Evolutionary conservation across 768 basidiomycete genomes (phyloP).

Genomic region (Postia placenta): DNA sequence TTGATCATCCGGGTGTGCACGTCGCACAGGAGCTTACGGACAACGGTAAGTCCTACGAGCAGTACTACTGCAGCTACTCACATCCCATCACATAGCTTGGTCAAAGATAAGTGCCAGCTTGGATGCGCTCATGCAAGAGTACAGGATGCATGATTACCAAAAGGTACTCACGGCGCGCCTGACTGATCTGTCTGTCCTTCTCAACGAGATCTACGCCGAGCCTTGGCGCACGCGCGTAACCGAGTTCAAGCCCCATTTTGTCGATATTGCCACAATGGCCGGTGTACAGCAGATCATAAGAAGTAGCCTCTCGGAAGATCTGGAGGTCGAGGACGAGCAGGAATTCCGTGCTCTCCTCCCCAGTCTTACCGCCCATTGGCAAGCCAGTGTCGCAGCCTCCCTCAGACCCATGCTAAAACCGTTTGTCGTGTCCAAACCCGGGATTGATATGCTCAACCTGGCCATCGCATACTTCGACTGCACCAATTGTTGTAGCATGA

Average conservation of each 20-base stretch:
- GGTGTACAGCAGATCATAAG: constrained; percentile 1
- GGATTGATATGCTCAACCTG: constrained; percentile 1
- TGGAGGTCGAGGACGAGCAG: background rate
- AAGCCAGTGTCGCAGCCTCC: background rate
- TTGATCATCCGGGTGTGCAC: constrained; percentile 1
- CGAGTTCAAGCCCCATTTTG: background rate
- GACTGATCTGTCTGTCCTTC: background rate
- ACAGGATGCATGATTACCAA: background rate
- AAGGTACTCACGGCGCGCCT: background rate
- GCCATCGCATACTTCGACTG: constrained; percentile 1
- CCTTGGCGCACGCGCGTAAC: background rate
- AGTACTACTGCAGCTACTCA: background rate
- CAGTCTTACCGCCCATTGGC: background rate
- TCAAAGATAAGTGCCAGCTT: background rate
- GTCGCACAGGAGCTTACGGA: constrained; percentile 10
- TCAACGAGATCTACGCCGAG: background rate
- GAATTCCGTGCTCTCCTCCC: background rate
- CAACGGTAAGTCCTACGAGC: constrained; percentile 1
- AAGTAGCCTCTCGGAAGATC: too few relatives aligned
- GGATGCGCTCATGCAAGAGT: constrained; percentile 2
- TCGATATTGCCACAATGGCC: constrained; percentile 5
- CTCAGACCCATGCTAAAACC: background rate
- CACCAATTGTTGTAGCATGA: background rate
- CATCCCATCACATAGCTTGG: constrained; percentile 1
- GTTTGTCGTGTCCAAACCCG: background rate